Evolutionary conservation across 2,329 filamentous ascomycete genomes (phyloP).

Genomic region (Sphaerulina musiva): DNA sequence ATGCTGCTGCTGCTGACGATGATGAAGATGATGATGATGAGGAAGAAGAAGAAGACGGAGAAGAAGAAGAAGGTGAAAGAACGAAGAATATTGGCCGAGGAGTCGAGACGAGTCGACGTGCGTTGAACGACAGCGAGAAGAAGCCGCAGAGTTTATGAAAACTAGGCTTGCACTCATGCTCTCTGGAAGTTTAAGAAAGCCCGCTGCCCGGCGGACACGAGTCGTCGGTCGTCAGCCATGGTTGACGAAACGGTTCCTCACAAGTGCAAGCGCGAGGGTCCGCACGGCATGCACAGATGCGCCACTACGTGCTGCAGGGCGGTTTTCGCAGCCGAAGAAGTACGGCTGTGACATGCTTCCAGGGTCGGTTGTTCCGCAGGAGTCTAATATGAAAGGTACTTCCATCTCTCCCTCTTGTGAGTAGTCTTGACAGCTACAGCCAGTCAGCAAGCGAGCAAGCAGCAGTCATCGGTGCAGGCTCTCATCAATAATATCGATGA

Average conservation of each 20-base stretch:
- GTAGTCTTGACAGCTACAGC: no score
- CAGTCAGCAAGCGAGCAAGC: no score
- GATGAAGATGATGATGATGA: no score
- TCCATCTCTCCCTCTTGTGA: no score
- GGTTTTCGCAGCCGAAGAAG: constrained; percentile 8
- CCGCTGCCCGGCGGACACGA: background rate
- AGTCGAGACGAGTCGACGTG: background rate
- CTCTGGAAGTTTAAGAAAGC: constrained; percentile 2
- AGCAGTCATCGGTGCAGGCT: no score
- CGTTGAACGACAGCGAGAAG: background rate
- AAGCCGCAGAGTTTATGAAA: constrained; percentile 7
- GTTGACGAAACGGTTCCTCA: background rate
- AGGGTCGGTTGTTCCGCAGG: no score
- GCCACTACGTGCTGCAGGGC: constrained; percentile 11
- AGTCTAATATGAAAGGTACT: no score
- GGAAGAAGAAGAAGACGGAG: background rate
- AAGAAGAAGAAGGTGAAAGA: background rate
- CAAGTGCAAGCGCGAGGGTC: background rate
- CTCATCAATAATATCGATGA: no score
- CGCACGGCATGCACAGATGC: background rate
- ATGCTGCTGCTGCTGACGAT: no score
- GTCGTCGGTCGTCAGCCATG: constrained; percentile 6
- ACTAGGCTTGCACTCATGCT: constrained; percentile 1
- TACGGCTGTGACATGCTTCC: constrained; percentile 5
- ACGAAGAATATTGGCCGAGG: no score